phyloP scores from a whole-genome alignment of 805 yeast species.

The Metschnikowia colocasiae region DNA sequence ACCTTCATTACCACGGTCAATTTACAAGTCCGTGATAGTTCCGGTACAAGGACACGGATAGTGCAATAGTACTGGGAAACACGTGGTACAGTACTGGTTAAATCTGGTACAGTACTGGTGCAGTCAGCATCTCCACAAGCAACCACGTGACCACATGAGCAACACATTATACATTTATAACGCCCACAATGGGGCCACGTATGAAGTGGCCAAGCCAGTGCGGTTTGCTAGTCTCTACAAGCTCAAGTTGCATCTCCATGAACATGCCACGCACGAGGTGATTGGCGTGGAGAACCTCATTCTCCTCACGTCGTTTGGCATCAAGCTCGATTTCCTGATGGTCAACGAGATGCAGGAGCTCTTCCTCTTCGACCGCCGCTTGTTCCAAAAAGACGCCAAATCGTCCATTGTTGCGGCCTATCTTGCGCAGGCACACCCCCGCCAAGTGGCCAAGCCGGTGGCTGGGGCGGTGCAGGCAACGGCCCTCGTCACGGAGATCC shows the following conservation, averaged over 20 bases:
- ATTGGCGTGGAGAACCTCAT: slow-evolving; percentile 37
- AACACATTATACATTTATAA: slow-evolving; percentile 23
- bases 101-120: no score
- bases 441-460: background rate
- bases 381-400: slow-evolving; percentile 37
- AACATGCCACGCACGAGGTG: slow-evolving; percentile 22
- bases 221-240: slow-evolving; percentile 33
- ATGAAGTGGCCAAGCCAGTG: slow-evolving; percentile 39
- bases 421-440: slow-evolving; percentile 6
- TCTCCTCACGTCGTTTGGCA: slow-evolving; percentile 62
- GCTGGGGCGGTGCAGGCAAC: background rate
- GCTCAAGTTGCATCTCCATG: slow-evolving; percentile 30
- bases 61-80: no score
- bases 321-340: slow-evolving; percentile 52
- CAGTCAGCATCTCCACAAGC: no score
- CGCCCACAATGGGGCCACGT: slow-evolving; percentile 35
- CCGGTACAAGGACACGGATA: no score
- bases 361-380: slow-evolving; percentile 60
- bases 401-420: slow-evolving; percentile 7
- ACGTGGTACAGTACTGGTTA: no score
- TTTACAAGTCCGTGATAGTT: no score
- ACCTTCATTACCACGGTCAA: no score
- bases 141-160: background rate
- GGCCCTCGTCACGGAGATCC: background rate
- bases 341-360: slow-evolving; percentile 51